A percentile compares a stretch with the other conserved stretches of the same genome.
Evolutionary conservation across 1,284 basidiomycete genomes (phyloP).

Genomic region (Neotropicomus parvogracilis): DNA sequence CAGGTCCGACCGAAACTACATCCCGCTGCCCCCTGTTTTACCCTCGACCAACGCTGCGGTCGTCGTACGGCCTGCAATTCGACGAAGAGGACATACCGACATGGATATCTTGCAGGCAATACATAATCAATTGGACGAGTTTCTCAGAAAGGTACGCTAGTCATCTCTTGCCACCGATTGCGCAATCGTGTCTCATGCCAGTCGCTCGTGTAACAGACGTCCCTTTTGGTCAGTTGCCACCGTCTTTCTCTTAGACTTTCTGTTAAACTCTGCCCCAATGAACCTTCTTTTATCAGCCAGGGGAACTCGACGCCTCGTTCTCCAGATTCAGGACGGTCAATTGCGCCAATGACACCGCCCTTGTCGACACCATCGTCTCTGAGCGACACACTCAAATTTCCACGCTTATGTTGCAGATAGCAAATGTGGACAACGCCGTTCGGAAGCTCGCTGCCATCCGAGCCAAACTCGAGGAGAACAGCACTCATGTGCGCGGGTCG

Average conservation of each 20-base stretch:
- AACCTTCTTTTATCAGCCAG: conserved; percentile 5
- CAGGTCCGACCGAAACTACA: not conserved
- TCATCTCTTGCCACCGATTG: conserved; percentile 20
- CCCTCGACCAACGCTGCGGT: conserved; percentile 4
- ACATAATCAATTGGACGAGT: conserved; percentile 17
- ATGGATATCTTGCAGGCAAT: conserved; percentile 21
- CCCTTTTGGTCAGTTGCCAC: conserved; percentile 20
- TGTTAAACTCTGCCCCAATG: not conserved
- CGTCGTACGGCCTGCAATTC: not conserved
- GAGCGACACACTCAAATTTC: conserved; percentile 22
- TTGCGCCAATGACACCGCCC: conserved; percentile 10
- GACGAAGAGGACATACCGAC: not conserved
- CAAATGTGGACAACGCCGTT: conserved; percentile 16
- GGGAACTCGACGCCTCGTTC: conserved; percentile 20
- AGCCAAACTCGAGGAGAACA: conserved; percentile 14
- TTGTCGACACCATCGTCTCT: conserved; percentile 19
- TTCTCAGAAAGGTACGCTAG: conserved; percentile 21
- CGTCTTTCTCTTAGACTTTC: not conserved
- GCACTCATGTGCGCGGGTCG: conserved; percentile 16
- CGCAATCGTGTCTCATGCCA: conserved; percentile 35
- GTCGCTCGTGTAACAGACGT: conserved; percentile 13
- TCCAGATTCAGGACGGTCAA: conserved; percentile 9
- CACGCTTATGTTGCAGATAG: conserved; percentile 17
- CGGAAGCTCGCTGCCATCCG: conserved; percentile 19
- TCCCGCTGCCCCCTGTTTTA: too few relatives aligned